A percentile compares a stretch with the other conserved stretches of the same genome.
phyloP scores from a whole-genome alignment of 2,329 filamentous ascomycete genomes.

The Botryotinia globosa region DNA sequence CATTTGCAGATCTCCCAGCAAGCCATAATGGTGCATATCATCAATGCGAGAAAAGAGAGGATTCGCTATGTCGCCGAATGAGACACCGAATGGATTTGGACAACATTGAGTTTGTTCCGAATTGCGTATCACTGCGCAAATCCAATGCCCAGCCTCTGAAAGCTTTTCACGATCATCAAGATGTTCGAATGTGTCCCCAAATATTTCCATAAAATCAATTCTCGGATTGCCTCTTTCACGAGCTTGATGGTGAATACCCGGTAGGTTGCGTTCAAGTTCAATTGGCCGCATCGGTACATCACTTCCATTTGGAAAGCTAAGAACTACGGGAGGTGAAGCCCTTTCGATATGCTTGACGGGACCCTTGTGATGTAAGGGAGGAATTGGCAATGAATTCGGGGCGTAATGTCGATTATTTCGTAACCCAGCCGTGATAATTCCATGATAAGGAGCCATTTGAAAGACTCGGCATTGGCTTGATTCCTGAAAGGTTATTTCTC shows the following conservation, averaged over 20 bases:
- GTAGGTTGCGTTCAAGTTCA: conserved; percentile 4
- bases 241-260: conserved; percentile 16
- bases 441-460: conserved; percentile 19
- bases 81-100: not conserved
- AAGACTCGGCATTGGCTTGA: conserved; percentile 5
- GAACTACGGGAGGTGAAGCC: conserved; percentile 1
- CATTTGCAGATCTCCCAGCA: not conserved
- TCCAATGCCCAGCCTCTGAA: conserved; percentile 12
- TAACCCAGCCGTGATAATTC: conserved; percentile 17
- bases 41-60: conserved; percentile 7
- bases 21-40: not conserved
- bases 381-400: not conserved
- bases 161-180: conserved; percentile 9
- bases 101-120: conserved; percentile 2
- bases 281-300: conserved; percentile 8
- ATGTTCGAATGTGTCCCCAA: conserved; percentile 13
- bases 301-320: not conserved
- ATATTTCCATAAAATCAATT: conserved; percentile 9
- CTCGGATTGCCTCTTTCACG: conserved; percentile 11
- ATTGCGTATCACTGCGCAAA: conserved; percentile 2
- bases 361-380: not conserved
- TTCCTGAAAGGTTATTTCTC: not conserved
- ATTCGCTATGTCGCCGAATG: not conserved
- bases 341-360: conserved; percentile 12
- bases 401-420: not conserved